Conservation (phyloP, 768 basidiomycete genomes). For the Clavaria fumosa region DNA sequence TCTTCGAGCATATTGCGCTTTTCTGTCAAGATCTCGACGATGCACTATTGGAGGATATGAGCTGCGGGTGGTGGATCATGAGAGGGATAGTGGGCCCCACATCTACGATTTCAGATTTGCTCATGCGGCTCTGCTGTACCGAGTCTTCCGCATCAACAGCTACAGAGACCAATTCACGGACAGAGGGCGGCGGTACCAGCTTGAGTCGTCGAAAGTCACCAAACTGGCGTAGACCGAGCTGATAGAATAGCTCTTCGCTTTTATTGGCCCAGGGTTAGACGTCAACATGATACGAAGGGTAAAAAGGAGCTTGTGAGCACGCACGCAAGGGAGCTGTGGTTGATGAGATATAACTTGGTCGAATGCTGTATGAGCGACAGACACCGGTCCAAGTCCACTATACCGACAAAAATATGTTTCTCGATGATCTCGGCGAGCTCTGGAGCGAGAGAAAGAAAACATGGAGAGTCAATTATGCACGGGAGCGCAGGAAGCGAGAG, state of each 20-base stretch:
- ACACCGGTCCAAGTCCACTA: conserved; percentile 61
- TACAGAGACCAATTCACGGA: conserved; percentile 57
- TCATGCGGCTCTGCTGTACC: conserved; percentile 36
- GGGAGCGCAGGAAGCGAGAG: background rate
- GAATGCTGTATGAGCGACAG: conserved; percentile 76
- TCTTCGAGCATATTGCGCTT: conserved; percentile 78
- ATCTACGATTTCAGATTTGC: conserved; percentile 50
- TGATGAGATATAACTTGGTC: conserved; percentile 80
- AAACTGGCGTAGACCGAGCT: conserved; percentile 84
- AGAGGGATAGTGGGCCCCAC: conserved; percentile 25
- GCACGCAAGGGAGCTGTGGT: conserved; percentile 73
- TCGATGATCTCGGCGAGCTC: conserved; percentile 72
- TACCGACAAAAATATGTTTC: conserved; percentile 84
- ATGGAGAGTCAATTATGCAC: too few species aligned
- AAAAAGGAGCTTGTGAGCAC: conserved; percentile 17
- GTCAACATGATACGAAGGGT: background rate
- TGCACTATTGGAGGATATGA: conserved; percentile 29
- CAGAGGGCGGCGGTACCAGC: conserved; percentile 66
- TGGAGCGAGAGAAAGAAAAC: too few species aligned
- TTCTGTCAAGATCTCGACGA: conserved; percentile 40
- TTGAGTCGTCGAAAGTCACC: conserved; percentile 63
- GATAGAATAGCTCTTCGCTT: conserved; percentile 92
- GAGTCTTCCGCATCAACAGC: conserved; percentile 62
- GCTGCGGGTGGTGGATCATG: background rate
- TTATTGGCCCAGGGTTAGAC: too few species aligned